Percentiles rank a stretch among this genome's conserved stretches.
These are phyloP conservation scores for Trypanosoma avium DNA, from an alignment of 208 protist species.

Conservation along the genomic window DNA sequence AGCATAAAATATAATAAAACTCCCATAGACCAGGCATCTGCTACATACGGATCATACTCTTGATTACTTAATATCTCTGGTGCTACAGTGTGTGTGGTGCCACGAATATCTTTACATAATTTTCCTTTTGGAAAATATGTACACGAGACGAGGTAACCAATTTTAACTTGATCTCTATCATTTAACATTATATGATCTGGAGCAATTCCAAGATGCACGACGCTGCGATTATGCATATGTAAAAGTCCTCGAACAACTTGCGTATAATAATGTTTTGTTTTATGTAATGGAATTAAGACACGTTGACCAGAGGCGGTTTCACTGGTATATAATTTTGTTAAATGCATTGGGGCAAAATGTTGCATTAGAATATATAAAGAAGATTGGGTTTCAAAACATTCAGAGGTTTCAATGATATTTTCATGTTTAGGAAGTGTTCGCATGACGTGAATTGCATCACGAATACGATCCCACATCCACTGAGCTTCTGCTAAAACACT, in stretches of 20 bases:
- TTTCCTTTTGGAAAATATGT: conserved; percentile 51
- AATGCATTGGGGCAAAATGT: conserved; percentile 65
- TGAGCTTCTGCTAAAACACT: conserved; percentile 58
- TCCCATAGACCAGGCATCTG: conserved; percentile 81
- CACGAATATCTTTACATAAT: conserved; percentile 54
- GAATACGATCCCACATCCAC: conserved; percentile 86
- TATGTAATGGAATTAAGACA: conserved; percentile 19
- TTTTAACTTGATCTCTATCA: conserved; percentile 56
- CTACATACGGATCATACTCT: conserved; percentile 76
- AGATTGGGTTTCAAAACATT: conserved; percentile 82
- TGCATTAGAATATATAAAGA: conserved; percentile 89
- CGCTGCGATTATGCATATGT: conserved; percentile 72
- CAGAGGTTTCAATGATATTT: conserved; percentile 83
- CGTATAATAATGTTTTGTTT: conserved; percentile 50
- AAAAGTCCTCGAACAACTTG: conserved; percentile 69
- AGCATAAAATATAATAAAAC: conserved; percentile 89
- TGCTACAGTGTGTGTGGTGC: conserved; percentile 83
- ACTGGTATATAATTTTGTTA: conserved; percentile 62
- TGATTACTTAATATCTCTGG: conserved; percentile 70
- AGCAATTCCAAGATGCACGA: conserved; percentile 81
- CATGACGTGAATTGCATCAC: conserved; percentile 79
- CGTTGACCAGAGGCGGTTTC: conserved; percentile 18
- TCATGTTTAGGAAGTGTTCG: conserved; percentile 77
- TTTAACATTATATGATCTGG: conserved; percentile 86
- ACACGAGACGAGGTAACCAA: conserved; percentile 77